phyloP scores from a whole-genome alignment of 257 asterid genomes.

The Przewalskia tangutica region DNA sequence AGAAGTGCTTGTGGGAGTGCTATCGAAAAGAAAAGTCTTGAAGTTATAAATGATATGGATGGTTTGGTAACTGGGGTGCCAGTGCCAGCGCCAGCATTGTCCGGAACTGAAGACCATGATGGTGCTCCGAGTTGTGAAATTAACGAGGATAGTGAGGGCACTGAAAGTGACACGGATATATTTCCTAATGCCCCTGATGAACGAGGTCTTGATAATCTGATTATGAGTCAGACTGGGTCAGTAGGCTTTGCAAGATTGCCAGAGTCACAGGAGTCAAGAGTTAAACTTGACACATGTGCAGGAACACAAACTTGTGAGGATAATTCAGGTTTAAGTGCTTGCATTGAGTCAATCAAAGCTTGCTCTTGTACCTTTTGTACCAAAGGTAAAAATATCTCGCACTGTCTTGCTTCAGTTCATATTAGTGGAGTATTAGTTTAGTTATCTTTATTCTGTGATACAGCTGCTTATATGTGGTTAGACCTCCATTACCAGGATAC shows the following conservation, averaged over 20 bases:
- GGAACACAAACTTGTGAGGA: slow-evolving; percentile 26
- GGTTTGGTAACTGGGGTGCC: background rate
- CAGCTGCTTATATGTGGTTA: slow-evolving; percentile 78
- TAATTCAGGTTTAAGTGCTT: slow-evolving; percentile 20
- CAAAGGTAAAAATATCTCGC: slow-evolving; percentile 37
- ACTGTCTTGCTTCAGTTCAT: background rate
- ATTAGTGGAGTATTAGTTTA: slow-evolving; percentile 4
- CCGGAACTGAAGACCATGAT: slow-evolving; percentile 5
- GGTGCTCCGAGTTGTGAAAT: slow-evolving; percentile 16
- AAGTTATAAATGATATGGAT: background rate
- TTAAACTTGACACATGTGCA: slow-evolving; percentile 35
- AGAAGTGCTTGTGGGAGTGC: slow-evolving; percentile 6
- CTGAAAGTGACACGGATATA: slow-evolving; percentile 16
- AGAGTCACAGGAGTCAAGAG: slow-evolving; percentile 69
- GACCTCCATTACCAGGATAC: slow-evolving; percentile 82
- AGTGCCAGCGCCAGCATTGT: background rate
- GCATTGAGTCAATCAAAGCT: slow-evolving; percentile 33
- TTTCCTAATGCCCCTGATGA: slow-evolving; percentile 30
- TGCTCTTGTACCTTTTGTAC: slow-evolving; percentile 83
- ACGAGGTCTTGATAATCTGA: slow-evolving; percentile 39
- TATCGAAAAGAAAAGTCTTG: background rate
- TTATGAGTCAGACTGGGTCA: slow-evolving; percentile 59
- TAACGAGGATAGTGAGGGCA: slow-evolving; percentile 32
- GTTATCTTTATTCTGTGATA: slow-evolving; percentile 7
- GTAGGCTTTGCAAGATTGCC: slow-evolving; percentile 37